Conservation (phyloP, 768 basidiomycete genomes). For the Naganishia antarctica region DNA sequence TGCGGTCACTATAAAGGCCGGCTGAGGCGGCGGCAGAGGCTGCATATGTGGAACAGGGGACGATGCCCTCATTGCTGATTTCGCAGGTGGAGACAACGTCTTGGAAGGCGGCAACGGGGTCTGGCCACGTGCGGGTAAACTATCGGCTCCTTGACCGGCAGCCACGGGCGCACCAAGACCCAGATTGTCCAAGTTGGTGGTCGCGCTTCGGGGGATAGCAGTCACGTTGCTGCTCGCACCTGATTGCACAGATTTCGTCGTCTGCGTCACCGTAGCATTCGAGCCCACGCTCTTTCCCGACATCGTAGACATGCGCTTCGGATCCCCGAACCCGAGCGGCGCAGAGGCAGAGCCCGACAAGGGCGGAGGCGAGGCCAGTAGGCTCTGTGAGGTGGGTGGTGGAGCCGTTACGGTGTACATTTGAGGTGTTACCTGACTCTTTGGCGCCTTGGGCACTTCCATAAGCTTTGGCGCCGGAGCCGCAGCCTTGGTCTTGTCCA, state of each 20-base stretch:
- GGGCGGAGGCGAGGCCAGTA: conserved; percentile 22
- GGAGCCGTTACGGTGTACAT: conserved; percentile 32
- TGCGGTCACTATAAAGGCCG: conserved; percentile 41
- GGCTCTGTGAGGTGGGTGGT: conserved; percentile 29
- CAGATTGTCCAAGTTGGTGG: conserved; percentile 13
- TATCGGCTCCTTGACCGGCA: conserved; percentile 3
- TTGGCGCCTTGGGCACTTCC: conserved; percentile 47
- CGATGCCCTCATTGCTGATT: conserved; percentile 44
- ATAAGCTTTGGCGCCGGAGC: conserved; percentile 38
- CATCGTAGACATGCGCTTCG: conserved; percentile 9
- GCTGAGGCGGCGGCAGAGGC: conserved; percentile 19
- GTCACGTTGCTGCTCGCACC: conserved; percentile 2
- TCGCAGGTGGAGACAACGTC: conserved; percentile 41
- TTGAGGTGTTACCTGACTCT: conserved; percentile 42
- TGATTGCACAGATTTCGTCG: conserved; percentile 4
- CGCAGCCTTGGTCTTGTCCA: conserved; percentile 4
- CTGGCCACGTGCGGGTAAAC: conserved; percentile 28
- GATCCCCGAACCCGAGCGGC: conserved; percentile 18
- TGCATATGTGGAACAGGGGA: conserved; percentile 33
- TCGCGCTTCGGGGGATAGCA: conserved; percentile 21
- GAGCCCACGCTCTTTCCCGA: conserved; percentile 1
- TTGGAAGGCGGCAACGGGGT: conserved; percentile 42
- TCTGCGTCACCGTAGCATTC: too few species aligned
- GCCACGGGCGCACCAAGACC: conserved; percentile 21
- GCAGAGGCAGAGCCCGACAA: conserved; percentile 24